phyloP scores from a whole-genome alignment of 1,284 basidiomycete species.

The Sporisorium exsertum region DNA sequence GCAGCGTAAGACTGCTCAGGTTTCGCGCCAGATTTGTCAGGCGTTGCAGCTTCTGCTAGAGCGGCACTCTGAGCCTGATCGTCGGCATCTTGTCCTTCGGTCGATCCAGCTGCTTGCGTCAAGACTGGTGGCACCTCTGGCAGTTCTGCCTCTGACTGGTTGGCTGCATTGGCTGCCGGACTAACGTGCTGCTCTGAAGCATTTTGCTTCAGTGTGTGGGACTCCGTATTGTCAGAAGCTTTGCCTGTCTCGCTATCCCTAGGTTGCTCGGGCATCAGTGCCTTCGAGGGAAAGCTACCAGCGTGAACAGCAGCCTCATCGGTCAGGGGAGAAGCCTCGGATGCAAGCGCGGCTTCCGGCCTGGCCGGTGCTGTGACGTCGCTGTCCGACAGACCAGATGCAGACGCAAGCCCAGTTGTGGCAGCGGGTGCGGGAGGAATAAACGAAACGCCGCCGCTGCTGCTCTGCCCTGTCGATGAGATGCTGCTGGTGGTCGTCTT shows the following conservation, averaged over 20 bases:
- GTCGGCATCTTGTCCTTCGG: neutral
- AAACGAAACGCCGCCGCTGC: conserved; percentile 38
- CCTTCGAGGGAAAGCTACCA: neutral
- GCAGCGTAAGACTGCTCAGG: conserved; percentile 13
- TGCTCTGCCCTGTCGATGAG: conserved; percentile 27
- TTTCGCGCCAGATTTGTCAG: conserved; percentile 4
- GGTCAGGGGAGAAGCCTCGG: neutral
- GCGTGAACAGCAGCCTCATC: neutral
- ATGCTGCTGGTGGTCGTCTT: conserved; percentile 41
- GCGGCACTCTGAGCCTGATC: neutral
- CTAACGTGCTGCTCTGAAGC: neutral
- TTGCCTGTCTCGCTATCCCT: neutral
- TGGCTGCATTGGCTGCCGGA: neutral
- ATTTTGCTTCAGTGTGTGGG: conserved; percentile 1
- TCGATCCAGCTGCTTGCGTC: neutral
- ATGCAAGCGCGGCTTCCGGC: conserved; percentile 2
- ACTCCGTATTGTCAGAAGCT: neutral
- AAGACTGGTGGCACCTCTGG: too few relatives aligned
- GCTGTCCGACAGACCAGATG: conserved; percentile 11
- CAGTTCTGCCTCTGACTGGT: neutral
- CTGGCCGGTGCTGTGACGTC: conserved; percentile 1
- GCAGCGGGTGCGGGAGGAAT: conserved; percentile 45
- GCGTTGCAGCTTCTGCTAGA: neutral
- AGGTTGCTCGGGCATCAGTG: conserved; percentile 19
- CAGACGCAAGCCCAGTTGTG: conserved; percentile 34